Evolutionary conservation across 805 yeast species (phyloP).

Genomic region (Cyberlindnera japonica): DNA sequence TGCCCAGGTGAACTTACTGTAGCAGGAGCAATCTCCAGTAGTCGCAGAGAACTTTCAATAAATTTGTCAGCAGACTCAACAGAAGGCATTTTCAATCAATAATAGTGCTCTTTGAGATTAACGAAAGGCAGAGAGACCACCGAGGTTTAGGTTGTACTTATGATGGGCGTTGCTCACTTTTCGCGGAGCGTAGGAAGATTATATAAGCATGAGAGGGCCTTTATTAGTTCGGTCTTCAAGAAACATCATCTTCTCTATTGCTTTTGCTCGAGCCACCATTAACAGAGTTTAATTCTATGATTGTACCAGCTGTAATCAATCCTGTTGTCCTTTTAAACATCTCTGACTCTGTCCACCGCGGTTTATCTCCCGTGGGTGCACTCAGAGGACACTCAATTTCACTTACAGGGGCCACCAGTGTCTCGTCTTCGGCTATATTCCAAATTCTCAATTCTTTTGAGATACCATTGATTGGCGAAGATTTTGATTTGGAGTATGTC

Average conservation of each 20-base stretch:
- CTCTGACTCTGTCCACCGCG: constrained; percentile 15
- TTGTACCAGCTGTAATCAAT: constrained; percentile 3
- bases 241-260: too few relatives aligned
- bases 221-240: too few relatives aligned
- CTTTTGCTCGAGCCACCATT: too few relatives aligned
- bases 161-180: background rate
- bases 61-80: constrained; percentile 22
- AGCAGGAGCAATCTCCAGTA: constrained; percentile 20
- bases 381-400: constrained; percentile 16
- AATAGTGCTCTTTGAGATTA: background rate
- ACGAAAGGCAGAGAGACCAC: background rate
- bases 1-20: constrained; percentile 21
- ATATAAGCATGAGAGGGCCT: background rate
- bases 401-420: too few relatives aligned
- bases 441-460: constrained; percentile 15
- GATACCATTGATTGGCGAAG: background rate
- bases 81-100: constrained; percentile 22
- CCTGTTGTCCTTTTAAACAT: constrained; percentile 19
- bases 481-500: constrained; percentile 5
- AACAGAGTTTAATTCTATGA: background rate
- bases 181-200: background rate
- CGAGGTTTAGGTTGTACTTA: background rate
- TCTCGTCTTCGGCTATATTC: background rate
- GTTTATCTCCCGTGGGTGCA: constrained; percentile 9
- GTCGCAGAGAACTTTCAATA: constrained; percentile 21